Evolutionary conservation across 2,329 filamentous ascomycete genomes (phyloP).

Genomic region (Fusarium sp.): DNA sequence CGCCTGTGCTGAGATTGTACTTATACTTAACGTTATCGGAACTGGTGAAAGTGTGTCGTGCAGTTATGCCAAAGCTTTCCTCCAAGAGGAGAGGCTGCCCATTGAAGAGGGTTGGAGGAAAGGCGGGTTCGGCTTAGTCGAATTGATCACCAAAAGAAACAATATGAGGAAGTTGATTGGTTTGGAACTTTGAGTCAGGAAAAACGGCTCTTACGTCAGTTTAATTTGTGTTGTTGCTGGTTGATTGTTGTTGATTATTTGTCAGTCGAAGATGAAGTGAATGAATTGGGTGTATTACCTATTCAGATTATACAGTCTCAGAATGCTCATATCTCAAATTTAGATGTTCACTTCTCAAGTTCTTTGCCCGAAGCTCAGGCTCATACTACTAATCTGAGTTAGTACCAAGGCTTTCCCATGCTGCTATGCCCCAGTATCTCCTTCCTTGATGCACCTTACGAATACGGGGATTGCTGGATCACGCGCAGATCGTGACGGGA

Average conservation of each 20-base stretch:
- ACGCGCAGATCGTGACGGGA: slow-evolving; percentile 23
- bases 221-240: not conserved
- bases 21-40: slow-evolving; percentile 41
- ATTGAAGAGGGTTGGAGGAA: slow-evolving; percentile 39
- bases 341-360: no score
- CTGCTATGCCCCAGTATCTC: not conserved
- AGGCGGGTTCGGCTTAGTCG: slow-evolving; percentile 30
- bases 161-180: slow-evolving; percentile 31
- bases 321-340: no score
- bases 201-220: not conserved
- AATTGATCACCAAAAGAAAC: slow-evolving; percentile 17
- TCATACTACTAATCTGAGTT: no score
- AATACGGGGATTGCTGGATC: not conserved
- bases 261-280: not conserved
- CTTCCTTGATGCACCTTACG: not conserved
- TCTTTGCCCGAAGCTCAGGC: not conserved
- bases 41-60: slow-evolving; percentile 31
- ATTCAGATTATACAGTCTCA: not conserved
- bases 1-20: slow-evolving; percentile 41
- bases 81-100: slow-evolving; percentile 38
- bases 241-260: not conserved
- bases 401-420: not conserved
- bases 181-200: slow-evolving; percentile 11
- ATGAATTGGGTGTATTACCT: not conserved
- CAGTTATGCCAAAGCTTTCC: slow-evolving; percentile 34